Evolutionary conservation across 805 yeast species (phyloP).

Genomic region (Wickerhamiella kurtzmanii): DNA sequence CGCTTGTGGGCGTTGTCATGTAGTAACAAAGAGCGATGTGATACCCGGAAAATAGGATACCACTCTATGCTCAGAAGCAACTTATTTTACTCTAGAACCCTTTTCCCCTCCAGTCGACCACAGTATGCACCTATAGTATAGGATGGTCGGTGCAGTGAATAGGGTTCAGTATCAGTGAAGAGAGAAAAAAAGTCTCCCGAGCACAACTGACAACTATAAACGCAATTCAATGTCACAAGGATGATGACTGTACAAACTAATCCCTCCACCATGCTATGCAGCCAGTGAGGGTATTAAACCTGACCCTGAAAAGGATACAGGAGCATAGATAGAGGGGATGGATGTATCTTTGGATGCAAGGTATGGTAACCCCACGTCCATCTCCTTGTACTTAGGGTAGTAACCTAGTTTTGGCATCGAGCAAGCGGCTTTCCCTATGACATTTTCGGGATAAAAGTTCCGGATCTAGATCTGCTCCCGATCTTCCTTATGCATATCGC

Average conservation of each 20-base stretch:
- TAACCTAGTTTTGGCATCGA: no score
- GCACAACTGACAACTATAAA: neutral
- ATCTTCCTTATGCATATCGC: no score
- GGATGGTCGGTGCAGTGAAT: constrained; percentile 24
- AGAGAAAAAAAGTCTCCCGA: constrained; percentile 7
- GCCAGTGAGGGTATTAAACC: neutral
- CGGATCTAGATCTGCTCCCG: no score
- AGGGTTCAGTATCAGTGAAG: constrained; percentile 25
- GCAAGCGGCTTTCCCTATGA: no score
- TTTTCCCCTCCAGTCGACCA: constrained; percentile 27
- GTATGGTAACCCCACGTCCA: no score
- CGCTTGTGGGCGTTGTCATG: no score
- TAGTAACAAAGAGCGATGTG: neutral
- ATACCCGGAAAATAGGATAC: neutral
- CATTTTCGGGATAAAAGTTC: no score
- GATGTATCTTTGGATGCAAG: no score
- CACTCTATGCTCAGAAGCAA: neutral
- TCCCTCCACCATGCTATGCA: neutral
- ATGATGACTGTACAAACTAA: neutral
- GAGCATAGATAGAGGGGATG: neutral
- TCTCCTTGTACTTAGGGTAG: no score
- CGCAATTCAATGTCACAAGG: neutral
- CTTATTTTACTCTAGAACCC: constrained; percentile 21
- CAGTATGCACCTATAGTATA: constrained; percentile 1
- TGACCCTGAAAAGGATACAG: neutral